Evolutionary conservation across 1,284 basidiomycete species (phyloP), one percentile per base, ranked within the genome.

Genomic region (Rhodotorula glutinis): DNA sequence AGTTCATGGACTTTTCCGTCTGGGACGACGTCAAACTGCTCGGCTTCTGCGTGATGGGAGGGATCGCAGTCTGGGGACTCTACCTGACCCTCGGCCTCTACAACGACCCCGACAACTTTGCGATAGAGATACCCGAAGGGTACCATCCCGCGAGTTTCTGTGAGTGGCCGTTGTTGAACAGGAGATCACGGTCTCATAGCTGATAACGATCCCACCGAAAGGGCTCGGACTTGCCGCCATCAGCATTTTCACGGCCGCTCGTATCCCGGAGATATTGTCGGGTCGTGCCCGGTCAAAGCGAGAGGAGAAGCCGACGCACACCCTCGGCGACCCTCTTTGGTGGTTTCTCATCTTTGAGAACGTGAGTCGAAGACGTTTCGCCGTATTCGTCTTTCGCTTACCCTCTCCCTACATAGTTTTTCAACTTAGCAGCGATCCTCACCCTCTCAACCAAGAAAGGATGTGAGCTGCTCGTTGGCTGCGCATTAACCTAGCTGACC

Each of bases 1-100:
- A 54, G 8, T 64, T 64, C 38, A 19, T 17, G 21, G n/a, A 59
- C 14, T 64, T 25, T 21, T 30, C 16, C 8, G 11, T 51, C 5
- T 64, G 57, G 57, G 63, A 64, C 63, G 58, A 64, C 17, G 2
- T 38, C 3, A 53, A 59, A 17, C 30, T 64, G 19, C 52, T 59
- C 27, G 17, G 27, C 1, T 19, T 46, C 16, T 54, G 43, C 44
- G 47, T 64, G 21, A n/a, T 49, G 10, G 11, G 53, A 10, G 51
- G 62, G 14, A 46, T 43, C 2, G 38, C 56, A 13, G 52, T 30
- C n/a, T 63, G 55, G 56, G 62, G 62, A 38, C 8, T 46, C 1
- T 54, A 41, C 33, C 4, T 59, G 30, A 33, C 53, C 11, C 21
- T 14, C 13, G 53, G 43, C 3, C 16, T 59, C 10, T 54, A 53